Conservation (phyloP, 345 rosid genomes). For the Arabidopsis thaliana region DNA sequence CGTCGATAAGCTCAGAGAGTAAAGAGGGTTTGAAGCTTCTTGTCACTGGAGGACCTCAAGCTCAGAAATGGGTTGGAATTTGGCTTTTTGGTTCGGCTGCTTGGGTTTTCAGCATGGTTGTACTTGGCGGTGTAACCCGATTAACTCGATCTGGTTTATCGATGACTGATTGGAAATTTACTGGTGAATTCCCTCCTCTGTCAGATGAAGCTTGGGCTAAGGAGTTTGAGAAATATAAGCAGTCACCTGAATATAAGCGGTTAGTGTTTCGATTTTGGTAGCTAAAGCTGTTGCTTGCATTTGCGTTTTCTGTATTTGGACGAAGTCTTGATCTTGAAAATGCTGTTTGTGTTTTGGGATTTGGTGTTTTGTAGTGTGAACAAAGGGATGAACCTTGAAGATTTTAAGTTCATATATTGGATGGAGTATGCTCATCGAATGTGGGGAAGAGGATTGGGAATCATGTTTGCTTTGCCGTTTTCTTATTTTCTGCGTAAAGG, state of each 20-base stretch:
- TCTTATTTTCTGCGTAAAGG: conserved; percentile 89
- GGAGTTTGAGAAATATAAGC: conserved; percentile 90
- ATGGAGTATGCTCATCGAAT: conserved; percentile 97
- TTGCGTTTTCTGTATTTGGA: conserved; percentile 14
- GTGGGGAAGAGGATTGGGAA: conserved; percentile 99
- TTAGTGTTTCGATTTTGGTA: conserved; percentile 26
- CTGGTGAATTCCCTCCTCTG: conserved; percentile 82
- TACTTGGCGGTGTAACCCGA: conserved; percentile 85
- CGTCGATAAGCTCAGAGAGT: conserved; percentile 52
- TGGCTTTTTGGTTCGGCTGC: conserved; percentile 98
- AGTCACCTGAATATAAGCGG: conserved; percentile 89
- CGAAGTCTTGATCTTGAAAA: background rate
- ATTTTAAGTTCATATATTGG: conserved; percentile 96
- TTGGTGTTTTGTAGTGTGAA: conserved; percentile 60
- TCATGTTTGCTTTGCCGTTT: conserved; percentile 97
- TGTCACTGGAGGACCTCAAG: conserved; percentile 78
- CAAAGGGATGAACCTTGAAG: conserved; percentile 91
- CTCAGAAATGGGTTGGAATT: conserved; percentile 84
- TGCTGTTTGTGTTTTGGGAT: conserved; percentile 4
- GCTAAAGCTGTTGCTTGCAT: conserved; percentile 13
- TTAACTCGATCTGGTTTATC: conserved; percentile 94
- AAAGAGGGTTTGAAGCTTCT: conserved; percentile 77
- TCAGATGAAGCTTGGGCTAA: conserved; percentile 76
- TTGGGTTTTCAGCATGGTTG: conserved; percentile 94
- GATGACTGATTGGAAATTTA: conserved; percentile 96